A percentile compares a stretch with the other conserved stretches of the same genome.
These are phyloP conservation scores for Scheffersomyces coipomensis DNA, from an alignment of 805 yeast genomes.

Conservation along the genomic window DNA sequence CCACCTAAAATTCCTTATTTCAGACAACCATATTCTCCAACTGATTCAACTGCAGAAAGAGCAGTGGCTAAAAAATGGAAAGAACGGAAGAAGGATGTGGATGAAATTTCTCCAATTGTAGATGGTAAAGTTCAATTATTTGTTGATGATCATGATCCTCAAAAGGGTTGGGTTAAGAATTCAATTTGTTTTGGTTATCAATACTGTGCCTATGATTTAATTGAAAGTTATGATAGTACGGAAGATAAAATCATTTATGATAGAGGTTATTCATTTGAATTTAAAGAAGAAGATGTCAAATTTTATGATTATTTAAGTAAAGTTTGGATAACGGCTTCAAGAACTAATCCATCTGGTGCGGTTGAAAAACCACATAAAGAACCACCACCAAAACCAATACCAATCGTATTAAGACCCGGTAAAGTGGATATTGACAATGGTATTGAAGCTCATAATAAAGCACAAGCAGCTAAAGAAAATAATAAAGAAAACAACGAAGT, in stretches of 20 bases:
- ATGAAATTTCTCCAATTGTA: slow-evolving; percentile 20
- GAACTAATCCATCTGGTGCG: too few species aligned
- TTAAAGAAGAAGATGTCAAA: slow-evolving; percentile 7
- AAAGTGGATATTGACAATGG: too few species aligned
- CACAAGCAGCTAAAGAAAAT: too few species aligned
- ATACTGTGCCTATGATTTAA: slow-evolving; percentile 38
- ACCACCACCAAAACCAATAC: too few species aligned
- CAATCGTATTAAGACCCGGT: too few species aligned
- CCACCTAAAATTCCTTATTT: slow-evolving; percentile 38
- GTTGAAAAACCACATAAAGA: too few species aligned
- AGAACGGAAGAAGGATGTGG: slow-evolving; percentile 26
- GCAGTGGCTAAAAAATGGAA: slow-evolving; percentile 17
- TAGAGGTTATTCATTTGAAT: slow-evolving; percentile 7
- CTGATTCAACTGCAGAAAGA: slow-evolving; percentile 16
- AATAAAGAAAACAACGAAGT: too few species aligned
- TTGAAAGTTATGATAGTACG: slow-evolving; percentile 15
- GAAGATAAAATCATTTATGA: background rate
- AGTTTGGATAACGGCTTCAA: slow-evolving; percentile 22
- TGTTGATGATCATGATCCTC: slow-evolving; percentile 26
- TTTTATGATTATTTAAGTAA: slow-evolving; percentile 30
- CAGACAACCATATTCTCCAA: slow-evolving; percentile 22
- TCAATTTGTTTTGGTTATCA: slow-evolving; percentile 32
- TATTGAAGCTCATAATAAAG: too few species aligned
- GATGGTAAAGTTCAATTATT: background rate
- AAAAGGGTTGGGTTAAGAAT: slow-evolving; percentile 43